phyloP scores from a whole-genome alignment of 805 yeast species.

The Schizosaccharomyces cryophilus region DNA sequence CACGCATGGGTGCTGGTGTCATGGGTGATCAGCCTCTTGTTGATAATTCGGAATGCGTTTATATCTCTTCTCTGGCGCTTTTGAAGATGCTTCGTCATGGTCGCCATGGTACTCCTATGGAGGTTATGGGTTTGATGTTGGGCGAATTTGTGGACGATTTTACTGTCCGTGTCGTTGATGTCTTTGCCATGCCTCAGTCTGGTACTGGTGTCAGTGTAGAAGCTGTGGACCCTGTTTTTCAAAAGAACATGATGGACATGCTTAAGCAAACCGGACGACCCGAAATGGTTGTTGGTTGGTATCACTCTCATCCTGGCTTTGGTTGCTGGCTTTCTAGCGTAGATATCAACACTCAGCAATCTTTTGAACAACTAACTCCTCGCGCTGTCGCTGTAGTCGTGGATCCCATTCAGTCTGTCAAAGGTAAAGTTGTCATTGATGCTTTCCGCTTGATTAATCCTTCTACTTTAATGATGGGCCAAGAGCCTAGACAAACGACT shows the following conservation, averaged over 20 bases:
- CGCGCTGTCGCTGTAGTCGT: constrained; percentile 96
- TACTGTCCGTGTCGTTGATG: constrained; percentile 91
- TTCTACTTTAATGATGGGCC: constrained; percentile 73
- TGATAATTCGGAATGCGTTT: constrained; percentile 1
- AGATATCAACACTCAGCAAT: constrained; percentile 92
- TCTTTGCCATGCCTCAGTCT: constrained; percentile 97
- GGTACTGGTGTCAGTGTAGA: constrained; percentile 96
- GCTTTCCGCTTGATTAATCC: constrained; percentile 89
- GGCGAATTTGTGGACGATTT: constrained; percentile 85
- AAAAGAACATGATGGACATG: constrained; percentile 99
- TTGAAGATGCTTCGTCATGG: constrained; percentile 82
- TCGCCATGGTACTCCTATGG: constrained; percentile 41
- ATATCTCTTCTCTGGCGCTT: constrained; percentile 82
- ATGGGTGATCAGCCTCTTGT: constrained; percentile 7
- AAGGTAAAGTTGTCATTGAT: constrained; percentile 95
- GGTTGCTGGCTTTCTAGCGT: constrained; percentile 99
- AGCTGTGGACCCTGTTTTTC: constrained; percentile 97
- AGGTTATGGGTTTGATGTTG: constrained; percentile 90
- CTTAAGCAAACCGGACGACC: constrained; percentile 71
- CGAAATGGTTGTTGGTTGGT: constrained; percentile 99
- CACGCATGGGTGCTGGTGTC: neutral
- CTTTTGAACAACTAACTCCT: constrained; percentile 83
- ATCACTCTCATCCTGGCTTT: constrained; percentile 97
- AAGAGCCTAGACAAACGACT: constrained; percentile 93
- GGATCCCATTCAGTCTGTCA: constrained; percentile 95